These are phyloP conservation scores for Globomyces pollinis-pini DNA, from an alignment of 192 early-diverging fungal species.

Conservation along the genomic window DNA sequence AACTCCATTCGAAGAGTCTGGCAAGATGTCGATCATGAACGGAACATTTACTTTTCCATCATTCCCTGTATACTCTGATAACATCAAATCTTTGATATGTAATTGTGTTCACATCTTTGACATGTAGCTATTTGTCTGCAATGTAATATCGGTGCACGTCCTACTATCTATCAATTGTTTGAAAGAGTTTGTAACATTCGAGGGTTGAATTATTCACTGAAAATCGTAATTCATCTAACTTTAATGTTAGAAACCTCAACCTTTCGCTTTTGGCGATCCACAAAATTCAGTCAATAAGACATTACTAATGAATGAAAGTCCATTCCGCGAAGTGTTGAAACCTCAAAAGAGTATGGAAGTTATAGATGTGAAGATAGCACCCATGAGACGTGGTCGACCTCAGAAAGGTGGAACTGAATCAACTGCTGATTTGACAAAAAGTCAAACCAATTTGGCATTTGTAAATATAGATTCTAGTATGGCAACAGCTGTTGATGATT, in stretches of 20 bases:
- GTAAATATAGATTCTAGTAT: not conserved
- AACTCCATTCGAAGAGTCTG: slow-evolving; percentile 90
- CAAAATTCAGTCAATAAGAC: slow-evolving; percentile 7
- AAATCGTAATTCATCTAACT: slow-evolving; percentile 1
- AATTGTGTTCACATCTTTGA: not conserved
- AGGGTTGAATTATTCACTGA: slow-evolving; percentile 41
- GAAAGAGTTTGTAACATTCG: slow-evolving; percentile 54
- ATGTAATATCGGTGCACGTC: slow-evolving; percentile 66
- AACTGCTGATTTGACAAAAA: not conserved
- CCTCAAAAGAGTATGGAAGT: slow-evolving; percentile 21
- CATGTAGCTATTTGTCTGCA: slow-evolving; percentile 64
- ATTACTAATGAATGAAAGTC: slow-evolving; percentile 2
- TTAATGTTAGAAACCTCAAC: slow-evolving; percentile 26
- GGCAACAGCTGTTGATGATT: not conserved
- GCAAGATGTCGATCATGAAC: slow-evolving; percentile 82
- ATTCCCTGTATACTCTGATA: slow-evolving; percentile 46
- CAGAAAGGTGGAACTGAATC: not conserved
- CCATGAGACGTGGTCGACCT: slow-evolving; percentile 89
- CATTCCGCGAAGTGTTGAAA: slow-evolving; percentile 18
- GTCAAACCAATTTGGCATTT: not conserved
- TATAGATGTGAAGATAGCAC: slow-evolving; percentile 43
- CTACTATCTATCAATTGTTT: slow-evolving; percentile 76
- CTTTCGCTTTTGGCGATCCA: not conserved
- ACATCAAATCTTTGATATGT: slow-evolving; percentile 35
- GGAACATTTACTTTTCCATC: slow-evolving; percentile 72